phyloP scores from a whole-genome alignment of 345 rosid species.

The Citrus cavaleriei region DNA sequence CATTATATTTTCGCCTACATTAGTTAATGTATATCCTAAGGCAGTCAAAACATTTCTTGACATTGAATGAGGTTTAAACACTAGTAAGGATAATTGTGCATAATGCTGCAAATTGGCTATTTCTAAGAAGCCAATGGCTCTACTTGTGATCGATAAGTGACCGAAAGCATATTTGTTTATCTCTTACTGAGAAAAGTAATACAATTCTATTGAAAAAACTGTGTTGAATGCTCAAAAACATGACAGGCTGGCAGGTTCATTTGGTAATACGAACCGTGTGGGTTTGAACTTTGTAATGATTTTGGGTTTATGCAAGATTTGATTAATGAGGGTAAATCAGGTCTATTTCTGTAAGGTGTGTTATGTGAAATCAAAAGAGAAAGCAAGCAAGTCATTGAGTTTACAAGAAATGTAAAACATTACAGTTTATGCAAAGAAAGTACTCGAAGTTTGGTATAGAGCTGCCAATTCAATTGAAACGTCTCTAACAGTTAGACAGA shows the following conservation, averaged over 20 bases:
- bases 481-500: no score
- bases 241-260: no score
- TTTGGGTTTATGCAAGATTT: background rate
- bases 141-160: background rate
- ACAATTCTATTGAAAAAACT: no score
- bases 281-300: background rate
- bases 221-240: no score
- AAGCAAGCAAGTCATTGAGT: background rate
- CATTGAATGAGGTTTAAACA: background rate
- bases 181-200: background rate
- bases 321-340: background rate
- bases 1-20: background rate
- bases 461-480: background rate
- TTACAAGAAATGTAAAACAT: background rate
- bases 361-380: background rate
- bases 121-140: background rate
- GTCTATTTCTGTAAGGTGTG: background rate
- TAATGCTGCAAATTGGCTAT: background rate
- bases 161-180: background rate
- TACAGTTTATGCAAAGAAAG: background rate
- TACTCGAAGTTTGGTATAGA: background rate
- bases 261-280: background rate
- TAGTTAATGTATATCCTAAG: background rate
- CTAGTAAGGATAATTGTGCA: background rate
- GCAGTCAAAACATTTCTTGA: background rate